Conservation (phyloP, 495 filamentous ascomycete species). For the Podospora pseudopauciseta region DNA sequence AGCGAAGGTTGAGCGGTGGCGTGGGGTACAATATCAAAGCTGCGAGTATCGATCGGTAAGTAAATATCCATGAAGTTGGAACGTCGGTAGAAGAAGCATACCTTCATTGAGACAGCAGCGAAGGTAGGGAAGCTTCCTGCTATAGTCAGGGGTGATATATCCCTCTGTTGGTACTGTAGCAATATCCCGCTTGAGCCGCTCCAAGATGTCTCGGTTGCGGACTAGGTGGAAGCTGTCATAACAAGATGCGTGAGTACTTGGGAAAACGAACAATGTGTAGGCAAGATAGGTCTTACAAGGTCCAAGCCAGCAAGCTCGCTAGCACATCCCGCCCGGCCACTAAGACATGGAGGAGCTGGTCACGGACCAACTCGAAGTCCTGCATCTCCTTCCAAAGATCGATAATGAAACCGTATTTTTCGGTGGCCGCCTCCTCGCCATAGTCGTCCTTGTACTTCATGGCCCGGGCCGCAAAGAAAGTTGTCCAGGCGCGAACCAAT, state of each 20-base stretch:
- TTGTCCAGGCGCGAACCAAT: slow-evolving; percentile 27
- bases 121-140: slow-evolving; percentile 11
- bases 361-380: slow-evolving; percentile 43
- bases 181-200: slow-evolving; percentile 39
- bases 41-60: neutral
- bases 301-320: slow-evolving; percentile 47
- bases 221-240: slow-evolving; percentile 32
- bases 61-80: neutral
- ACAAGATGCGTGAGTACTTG: too few relatives aligned
- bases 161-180: slow-evolving; percentile 26
- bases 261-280: neutral
- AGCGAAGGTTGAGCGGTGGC: slow-evolving; percentile 40
- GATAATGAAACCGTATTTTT: slow-evolving; percentile 40
- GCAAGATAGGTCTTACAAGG: slow-evolving; percentile 35
- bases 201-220: slow-evolving; percentile 34
- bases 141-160: slow-evolving; percentile 26
- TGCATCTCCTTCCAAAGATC: slow-evolving; percentile 39
- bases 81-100: neutral
- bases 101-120: slow-evolving; percentile 20
- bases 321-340: slow-evolving; percentile 55
- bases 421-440: slow-evolving; percentile 18
- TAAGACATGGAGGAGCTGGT: slow-evolving; percentile 51
- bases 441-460: slow-evolving; percentile 26
- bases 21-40: slow-evolving; percentile 42
- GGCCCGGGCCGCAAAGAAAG: slow-evolving; percentile 31